Evolutionary conservation across 176 grass and related monocot species (phyloP), one percentile per base, ranked within the genome.

Genomic region (Paspalum vaginatum): DNA sequence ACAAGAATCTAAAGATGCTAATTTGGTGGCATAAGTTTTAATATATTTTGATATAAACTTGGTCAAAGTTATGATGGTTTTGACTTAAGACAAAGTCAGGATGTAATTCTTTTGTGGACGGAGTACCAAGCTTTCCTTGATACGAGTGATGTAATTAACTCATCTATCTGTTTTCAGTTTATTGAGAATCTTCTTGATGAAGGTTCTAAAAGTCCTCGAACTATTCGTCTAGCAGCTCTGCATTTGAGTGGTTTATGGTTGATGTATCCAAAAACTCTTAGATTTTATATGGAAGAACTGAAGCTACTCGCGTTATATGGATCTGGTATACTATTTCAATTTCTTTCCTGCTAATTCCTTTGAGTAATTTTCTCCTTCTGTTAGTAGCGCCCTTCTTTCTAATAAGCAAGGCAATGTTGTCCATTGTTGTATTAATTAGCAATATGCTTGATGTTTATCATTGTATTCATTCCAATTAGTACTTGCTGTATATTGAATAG

Each of bases 201-300:
- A 86, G 91, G 94, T 68, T 84, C 81, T 58, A 97, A 89, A 88
- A 97, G 94, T 80, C 94, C 94, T 79, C 89, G 91, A 61, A 97
- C 94, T 48, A 91, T 91, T 84, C 89, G 94, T 65, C 76, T 97
- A 65, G 91, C 87, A 72, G 91, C 94, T 91, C 90, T 97, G 69
- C 94, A 97, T 67, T 84, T 97, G 61, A 91, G 86, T 80, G 94
- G 94, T 82, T 76, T 97, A 73, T 94, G 91, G 94, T 86, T 97
- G 47, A 84, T 88, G 83, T 88, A 90, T 72, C 94, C 94, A 22
- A 55, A 91, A 90, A 94, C 87, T 65, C 41, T 90, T 70, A 92
- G 81, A 84, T 97, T 88, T 88, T 97, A 97, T 79, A 89, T 97
- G 79, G 87, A 94, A 24, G 91, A 97, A 74, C 77, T 94, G 68